A percentile compares a stretch with the other conserved stretches of the same genome.
These are phyloP conservation scores for Pisolithus orientalis DNA, from an alignment of 768 basidiomycete species.

Conservation along the genomic window DNA sequence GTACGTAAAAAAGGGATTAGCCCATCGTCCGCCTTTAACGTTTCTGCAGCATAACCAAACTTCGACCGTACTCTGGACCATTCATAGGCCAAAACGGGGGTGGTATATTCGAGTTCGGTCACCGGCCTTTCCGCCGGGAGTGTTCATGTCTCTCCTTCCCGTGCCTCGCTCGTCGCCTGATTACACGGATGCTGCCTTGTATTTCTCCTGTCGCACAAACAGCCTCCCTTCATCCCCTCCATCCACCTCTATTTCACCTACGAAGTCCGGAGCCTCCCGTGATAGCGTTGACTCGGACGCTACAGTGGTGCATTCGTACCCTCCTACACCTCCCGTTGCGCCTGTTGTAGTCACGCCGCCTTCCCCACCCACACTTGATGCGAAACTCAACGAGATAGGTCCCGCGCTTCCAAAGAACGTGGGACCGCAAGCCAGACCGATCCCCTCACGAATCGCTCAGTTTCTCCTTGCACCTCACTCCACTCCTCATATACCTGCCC, in stretches of 20 bases:
- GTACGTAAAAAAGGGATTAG: slow-evolving; percentile 34
- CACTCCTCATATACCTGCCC: slow-evolving; percentile 27
- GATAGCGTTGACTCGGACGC: slow-evolving; percentile 26
- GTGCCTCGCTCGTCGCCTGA: slow-evolving; percentile 40
- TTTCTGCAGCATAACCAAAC: slow-evolving; percentile 56
- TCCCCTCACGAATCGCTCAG: slow-evolving; percentile 32
- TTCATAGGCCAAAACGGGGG: slow-evolving; percentile 73
- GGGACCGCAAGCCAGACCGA: slow-evolving; percentile 6
- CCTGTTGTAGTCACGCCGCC: slow-evolving; percentile 27
- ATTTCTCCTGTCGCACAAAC: slow-evolving; percentile 48
- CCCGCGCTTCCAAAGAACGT: not conserved
- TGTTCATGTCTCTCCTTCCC: slow-evolving; percentile 50
- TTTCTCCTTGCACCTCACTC: slow-evolving; percentile 49
- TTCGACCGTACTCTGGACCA: slow-evolving; percentile 61
- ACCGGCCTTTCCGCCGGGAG: slow-evolving; percentile 60
- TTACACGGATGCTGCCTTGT: slow-evolving; percentile 46
- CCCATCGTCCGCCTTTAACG: not conserved
- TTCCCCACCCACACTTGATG: slow-evolving; percentile 27
- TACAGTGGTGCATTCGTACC: slow-evolving; percentile 46
- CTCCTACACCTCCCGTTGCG: slow-evolving; percentile 44
- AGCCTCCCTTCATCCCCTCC: slow-evolving; percentile 19
- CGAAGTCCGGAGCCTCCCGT: slow-evolving; percentile 17
- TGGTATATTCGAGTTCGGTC: slow-evolving; percentile 80
- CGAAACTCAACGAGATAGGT: slow-evolving; percentile 21
- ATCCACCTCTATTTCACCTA: not conserved